A percentile compares a stretch with the other conserved stretches of the same genome.
phyloP scores from a whole-genome alignment of 257 asterid genomes.

The Salvia rosmarinus region DNA sequence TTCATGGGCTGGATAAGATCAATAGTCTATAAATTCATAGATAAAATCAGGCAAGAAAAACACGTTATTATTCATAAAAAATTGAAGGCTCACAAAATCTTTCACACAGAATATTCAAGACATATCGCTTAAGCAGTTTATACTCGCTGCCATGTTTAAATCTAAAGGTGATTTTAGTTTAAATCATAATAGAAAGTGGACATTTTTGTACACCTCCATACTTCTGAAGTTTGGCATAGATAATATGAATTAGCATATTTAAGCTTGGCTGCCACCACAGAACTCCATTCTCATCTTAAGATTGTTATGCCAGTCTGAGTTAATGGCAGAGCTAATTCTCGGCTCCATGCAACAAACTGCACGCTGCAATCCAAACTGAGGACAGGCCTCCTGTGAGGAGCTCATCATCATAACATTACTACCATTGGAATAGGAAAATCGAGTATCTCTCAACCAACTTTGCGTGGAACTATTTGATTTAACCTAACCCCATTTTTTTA shows the following conservation, averaged over 20 bases:
- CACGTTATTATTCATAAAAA: background rate
- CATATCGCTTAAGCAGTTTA: slow-evolving; percentile 8
- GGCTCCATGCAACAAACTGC: too few species aligned
- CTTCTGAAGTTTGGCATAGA: slow-evolving; percentile 11
- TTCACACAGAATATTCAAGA: slow-evolving; percentile 15
- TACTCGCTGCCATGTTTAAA: slow-evolving; percentile 14
- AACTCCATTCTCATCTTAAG: background rate
- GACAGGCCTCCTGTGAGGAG: background rate
- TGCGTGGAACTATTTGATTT: background rate
- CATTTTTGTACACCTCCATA: slow-evolving; percentile 15
- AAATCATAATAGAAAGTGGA: background rate
- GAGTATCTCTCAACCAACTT: slow-evolving; percentile 6
- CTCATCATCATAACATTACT: background rate
- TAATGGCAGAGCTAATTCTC: background rate
- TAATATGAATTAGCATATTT: slow-evolving; percentile 4
- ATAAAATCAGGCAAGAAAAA: background rate
- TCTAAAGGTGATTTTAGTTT: background rate
- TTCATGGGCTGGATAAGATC: slow-evolving; percentile 19
- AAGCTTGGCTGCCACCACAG: slow-evolving; percentile 6
- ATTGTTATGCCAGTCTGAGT: slow-evolving; percentile 4
- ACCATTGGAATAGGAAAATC: background rate
- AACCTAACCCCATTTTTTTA: slow-evolving; percentile 14
- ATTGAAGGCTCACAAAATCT: background rate
- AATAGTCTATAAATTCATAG: background rate
- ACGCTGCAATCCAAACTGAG: background rate